These are phyloP conservation scores for Trypanosoma vivax DNA, from an alignment of 208 protist genomes.

Conservation along the genomic window DNA sequence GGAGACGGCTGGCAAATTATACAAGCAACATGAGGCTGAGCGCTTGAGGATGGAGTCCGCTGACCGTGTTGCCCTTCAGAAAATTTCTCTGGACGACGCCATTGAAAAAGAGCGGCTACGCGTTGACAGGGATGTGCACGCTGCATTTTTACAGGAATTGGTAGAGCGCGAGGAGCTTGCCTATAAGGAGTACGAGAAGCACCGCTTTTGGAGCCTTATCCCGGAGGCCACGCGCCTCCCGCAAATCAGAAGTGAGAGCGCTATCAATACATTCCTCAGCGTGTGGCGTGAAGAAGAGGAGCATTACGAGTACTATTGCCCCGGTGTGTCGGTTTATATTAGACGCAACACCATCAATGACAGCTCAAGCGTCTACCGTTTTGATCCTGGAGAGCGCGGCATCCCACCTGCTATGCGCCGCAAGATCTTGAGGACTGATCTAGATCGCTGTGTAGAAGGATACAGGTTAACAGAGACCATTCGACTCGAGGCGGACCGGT, in stretches of 20 bases:
- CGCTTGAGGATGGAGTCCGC: slow-evolving; percentile 36
- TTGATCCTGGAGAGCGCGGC: slow-evolving; percentile 42
- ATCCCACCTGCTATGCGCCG: slow-evolving; percentile 34
- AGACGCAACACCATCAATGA: neutral
- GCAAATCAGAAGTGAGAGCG: slow-evolving; percentile 58
- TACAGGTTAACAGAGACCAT: slow-evolving; percentile 68
- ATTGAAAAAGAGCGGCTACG: slow-evolving; percentile 62
- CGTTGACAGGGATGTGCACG: slow-evolving; percentile 37
- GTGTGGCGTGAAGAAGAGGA: slow-evolving; percentile 64
- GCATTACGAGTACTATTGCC: slow-evolving; percentile 20
- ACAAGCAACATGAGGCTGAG: slow-evolving; percentile 76
- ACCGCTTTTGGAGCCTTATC: slow-evolving; percentile 59
- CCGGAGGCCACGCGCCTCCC: slow-evolving; percentile 70
- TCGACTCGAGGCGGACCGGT: slow-evolving; percentile 42
- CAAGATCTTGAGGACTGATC: slow-evolving; percentile 42
- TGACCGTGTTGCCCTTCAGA: slow-evolving; percentile 53
- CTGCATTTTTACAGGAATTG: slow-evolving; percentile 28
- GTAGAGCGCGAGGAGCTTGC: slow-evolving; percentile 47
- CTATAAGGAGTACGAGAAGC: slow-evolving; percentile 74
- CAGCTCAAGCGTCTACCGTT: neutral
- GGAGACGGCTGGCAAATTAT: slow-evolving; percentile 57
- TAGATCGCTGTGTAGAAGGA: slow-evolving; percentile 63
- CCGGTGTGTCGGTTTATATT: slow-evolving; percentile 31
- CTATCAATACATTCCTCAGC: slow-evolving; percentile 87
- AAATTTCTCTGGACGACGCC: slow-evolving; percentile 30